These are phyloP conservation scores for Trichomonas gallinae DNA, from an alignment of 208 protist species.

Conservation along the genomic window DNA sequence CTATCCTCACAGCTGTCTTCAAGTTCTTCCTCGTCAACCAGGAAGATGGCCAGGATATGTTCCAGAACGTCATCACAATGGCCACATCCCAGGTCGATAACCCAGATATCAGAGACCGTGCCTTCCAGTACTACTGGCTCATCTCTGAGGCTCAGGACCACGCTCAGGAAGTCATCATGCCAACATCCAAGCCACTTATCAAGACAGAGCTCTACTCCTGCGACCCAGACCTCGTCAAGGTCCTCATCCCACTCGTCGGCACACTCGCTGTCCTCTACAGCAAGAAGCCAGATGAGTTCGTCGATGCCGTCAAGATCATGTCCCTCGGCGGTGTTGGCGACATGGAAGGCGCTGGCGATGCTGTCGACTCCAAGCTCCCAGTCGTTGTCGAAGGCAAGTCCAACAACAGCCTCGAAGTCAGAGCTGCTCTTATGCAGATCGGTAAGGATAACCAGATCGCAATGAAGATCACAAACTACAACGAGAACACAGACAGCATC, in stretches of 20 bases:
- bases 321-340: background rate
- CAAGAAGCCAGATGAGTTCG: background rate
- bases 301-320: background rate
- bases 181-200: background rate
- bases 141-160: background rate
- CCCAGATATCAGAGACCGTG: background rate
- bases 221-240: background rate
- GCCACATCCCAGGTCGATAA: constrained; percentile 14
- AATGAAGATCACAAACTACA: background rate
- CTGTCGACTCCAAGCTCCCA: background rate
- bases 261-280: background rate
- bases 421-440: background rate
- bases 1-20: background rate
- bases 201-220: background rate
- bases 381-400: background rate
- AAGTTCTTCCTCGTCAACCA: background rate
- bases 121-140: background rate
- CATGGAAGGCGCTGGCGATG: background rate
- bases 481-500: background rate
- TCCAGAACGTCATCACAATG: background rate
- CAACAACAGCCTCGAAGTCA: background rate
- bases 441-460: background rate
- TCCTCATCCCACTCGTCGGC: background rate
- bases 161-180: background rate
- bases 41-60: background rate